Conservation (phyloP, 2,329 filamentous ascomycete genomes). For the Colletotrichum scovillei region DNA sequence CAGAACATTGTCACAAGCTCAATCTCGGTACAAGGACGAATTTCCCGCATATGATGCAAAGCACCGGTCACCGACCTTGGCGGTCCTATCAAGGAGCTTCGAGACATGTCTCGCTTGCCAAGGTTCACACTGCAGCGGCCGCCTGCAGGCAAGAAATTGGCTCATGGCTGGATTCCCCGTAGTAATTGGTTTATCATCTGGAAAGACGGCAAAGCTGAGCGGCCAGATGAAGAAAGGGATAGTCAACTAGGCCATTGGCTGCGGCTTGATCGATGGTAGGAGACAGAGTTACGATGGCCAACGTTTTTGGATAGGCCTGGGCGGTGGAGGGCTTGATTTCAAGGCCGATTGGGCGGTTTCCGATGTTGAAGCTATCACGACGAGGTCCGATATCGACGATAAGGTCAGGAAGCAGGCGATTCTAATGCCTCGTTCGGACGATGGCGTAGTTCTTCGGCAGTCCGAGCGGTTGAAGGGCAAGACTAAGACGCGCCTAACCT, state of each 20-base stretch:
- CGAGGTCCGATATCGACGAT: background rate
- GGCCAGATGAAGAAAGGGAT: background rate
- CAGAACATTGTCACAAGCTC: slow-evolving; percentile 19
- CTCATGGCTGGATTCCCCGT: background rate
- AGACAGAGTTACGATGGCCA: background rate
- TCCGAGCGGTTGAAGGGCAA: slow-evolving; percentile 4
- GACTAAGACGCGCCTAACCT: background rate
- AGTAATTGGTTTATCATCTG: background rate
- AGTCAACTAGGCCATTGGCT: background rate
- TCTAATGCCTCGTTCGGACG: background rate
- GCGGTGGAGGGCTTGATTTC: too few relatives aligned
- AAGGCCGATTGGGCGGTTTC: background rate
- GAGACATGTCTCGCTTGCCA: slow-evolving; percentile 35
- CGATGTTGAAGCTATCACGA: background rate
- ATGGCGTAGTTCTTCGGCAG: background rate
- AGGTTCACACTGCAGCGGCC: slow-evolving; percentile 25
- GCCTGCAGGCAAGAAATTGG: slow-evolving; percentile 31
- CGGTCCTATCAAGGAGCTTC: slow-evolving; percentile 36
- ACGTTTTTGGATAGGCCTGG: background rate
- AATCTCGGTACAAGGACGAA: slow-evolving; percentile 34
- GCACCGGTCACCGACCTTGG: slow-evolving; percentile 24
- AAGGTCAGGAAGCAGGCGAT: background rate
- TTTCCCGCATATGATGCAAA: slow-evolving; percentile 36
- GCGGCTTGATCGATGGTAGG: background rate
- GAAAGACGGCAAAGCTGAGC: background rate